These are phyloP conservation scores for Cenococcum geophilum DNA, from an alignment of 495 filamentous ascomycete species.

Conservation along the genomic window DNA sequence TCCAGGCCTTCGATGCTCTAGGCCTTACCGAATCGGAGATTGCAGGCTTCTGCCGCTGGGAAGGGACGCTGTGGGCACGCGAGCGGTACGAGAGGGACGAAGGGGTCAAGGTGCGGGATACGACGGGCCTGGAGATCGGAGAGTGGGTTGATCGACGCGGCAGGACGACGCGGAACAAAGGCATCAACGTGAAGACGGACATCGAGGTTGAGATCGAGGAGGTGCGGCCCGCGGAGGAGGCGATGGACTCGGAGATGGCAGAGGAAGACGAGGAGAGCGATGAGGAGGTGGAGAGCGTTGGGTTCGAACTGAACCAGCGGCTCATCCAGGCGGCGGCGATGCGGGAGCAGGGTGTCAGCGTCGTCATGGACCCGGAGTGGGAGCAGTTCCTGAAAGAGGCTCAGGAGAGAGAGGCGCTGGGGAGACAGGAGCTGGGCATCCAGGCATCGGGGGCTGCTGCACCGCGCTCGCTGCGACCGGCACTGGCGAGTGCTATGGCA, in stretches of 20 bases:
- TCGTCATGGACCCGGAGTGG: conserved; percentile 70
- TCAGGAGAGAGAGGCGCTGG: conserved; percentile 50
- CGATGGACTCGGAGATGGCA: conserved; percentile 26
- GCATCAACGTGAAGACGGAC: conserved; percentile 32
- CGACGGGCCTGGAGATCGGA: conserved; percentile 63
- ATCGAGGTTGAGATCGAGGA: conserved; percentile 30
- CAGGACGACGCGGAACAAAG: conserved; percentile 5
- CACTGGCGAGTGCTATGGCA: no score
- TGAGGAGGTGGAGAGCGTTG: conserved; percentile 65
- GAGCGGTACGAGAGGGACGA: conserved; percentile 78
- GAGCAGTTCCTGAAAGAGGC: conserved; percentile 83
- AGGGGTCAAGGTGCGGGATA: conserved; percentile 65
- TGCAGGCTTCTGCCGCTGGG: conserved; percentile 75
- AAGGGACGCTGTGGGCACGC: conserved; percentile 86
- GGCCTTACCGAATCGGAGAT: conserved; percentile 74
- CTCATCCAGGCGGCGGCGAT: conserved; percentile 61
- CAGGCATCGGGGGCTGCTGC: conserved; percentile 18
- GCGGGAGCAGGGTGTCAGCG: conserved; percentile 56
- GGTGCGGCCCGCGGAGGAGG: conserved; percentile 6
- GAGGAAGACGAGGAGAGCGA: conserved; percentile 47
- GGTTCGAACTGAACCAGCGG: conserved; percentile 63
- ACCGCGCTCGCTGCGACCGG: conserved; percentile 13
- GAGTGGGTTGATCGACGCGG: conserved; percentile 44
- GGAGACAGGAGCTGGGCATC: conserved; percentile 27
- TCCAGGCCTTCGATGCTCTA: conserved; percentile 74